phyloP scores from a whole-genome alignment of 306 rosid species.

The Fagus crenata region DNA sequence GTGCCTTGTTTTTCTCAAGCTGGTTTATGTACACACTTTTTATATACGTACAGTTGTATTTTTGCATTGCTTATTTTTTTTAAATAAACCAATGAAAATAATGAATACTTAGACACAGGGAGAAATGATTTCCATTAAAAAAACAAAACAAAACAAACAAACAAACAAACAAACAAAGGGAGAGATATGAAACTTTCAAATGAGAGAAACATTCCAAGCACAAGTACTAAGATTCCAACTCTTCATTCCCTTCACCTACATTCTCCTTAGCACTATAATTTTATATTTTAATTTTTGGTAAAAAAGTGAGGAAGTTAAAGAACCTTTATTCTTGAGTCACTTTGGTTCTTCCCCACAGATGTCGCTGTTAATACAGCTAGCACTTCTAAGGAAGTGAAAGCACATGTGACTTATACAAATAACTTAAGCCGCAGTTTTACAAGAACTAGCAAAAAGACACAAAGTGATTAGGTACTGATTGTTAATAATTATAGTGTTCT shows the following conservation, averaged over 20 bases:
- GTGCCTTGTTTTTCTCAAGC: no score
- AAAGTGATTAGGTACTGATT: slow-evolving; percentile 1
- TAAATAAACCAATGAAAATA: no score
- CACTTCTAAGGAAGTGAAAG: slow-evolving; percentile 3
- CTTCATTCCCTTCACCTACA: slow-evolving; percentile 15
- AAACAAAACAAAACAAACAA: no score
- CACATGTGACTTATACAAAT: neutral
- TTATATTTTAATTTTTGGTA: slow-evolving; percentile 1
- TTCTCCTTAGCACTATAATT: neutral
- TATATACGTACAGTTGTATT: no score
- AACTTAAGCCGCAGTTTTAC: slow-evolving; percentile 5
- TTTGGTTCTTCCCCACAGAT: slow-evolving; percentile 39
- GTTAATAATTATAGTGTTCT: neutral
- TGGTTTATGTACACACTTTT: no score
- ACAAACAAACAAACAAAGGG: no score
- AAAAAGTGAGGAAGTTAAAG: slow-evolving; percentile 39
- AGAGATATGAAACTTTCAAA: neutral
- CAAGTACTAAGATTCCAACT: neutral
- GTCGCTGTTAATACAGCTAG: slow-evolving; percentile 42
- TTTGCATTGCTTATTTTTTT: no score
- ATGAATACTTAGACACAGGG: no score
- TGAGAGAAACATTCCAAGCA: neutral
- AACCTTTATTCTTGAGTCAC: slow-evolving; percentile 32
- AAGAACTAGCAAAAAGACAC: neutral
- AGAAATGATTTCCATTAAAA: no score